A percentile compares a stretch with the other conserved stretches of the same genome.
Conservation (phyloP, 352 stramenopile species). For the Blastocystis sp. region DNA sequence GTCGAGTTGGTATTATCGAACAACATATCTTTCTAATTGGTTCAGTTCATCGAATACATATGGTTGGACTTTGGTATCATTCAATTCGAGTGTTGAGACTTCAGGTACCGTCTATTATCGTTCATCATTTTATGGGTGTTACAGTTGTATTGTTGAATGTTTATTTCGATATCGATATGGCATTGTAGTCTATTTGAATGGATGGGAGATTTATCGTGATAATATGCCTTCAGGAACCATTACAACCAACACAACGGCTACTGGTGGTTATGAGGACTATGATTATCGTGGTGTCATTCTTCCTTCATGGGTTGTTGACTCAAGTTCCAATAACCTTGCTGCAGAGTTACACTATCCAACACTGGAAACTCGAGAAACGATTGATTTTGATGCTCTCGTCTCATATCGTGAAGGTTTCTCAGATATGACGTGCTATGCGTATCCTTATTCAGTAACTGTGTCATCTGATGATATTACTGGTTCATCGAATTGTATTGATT, state of each 20-base stretch:
- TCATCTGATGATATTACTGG: not conserved
- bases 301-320: not conserved
- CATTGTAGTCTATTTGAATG: conserved; percentile 20
- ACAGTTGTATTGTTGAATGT: not conserved
- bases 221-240: conserved; percentile 14
- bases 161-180: not conserved
- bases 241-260: not conserved
- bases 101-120: not conserved
- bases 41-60: not conserved
- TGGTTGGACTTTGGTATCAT: not conserved
- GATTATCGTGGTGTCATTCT: not conserved
- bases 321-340: not conserved
- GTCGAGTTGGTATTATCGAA: not conserved
- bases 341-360: not conserved
- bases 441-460: not conserved
- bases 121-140: not conserved
- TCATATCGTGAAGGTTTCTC: not conserved
- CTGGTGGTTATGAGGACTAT: not conserved
- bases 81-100: not conserved
- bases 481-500: too few relatives aligned
- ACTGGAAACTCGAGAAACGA: not conserved
- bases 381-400: not conserved
- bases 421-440: not conserved
- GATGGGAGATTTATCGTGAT: not conserved
- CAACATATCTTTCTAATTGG: not conserved